Evolutionary conservation across 1,284 basidiomycete genomes (phyloP), one percentile per base, ranked within the genome.

Genomic region (Fereydounia khargensis): DNA sequence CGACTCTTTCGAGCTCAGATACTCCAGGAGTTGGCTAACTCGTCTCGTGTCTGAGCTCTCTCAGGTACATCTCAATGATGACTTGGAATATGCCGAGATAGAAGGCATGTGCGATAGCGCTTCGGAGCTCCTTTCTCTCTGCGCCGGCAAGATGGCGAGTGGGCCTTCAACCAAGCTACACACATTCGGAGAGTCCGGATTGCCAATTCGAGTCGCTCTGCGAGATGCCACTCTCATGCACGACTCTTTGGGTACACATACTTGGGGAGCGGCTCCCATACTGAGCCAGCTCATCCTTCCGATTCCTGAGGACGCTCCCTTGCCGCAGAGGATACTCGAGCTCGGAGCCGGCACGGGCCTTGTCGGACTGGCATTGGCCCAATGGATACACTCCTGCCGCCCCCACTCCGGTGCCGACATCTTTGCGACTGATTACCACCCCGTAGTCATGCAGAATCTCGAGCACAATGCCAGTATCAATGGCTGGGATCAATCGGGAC

Each of bases 311-410:
- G 20, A 23, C 0, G 1, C 17, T 1, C 14, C n/a, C 5, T 28
- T 17, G 11, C 44, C 61, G 4, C 21, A 40, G 1, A 48, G 41
- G 13, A 39, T 68, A 1, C 52, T 74, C 20, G 71, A 74, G 56
- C 63, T 74, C 3, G 71, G 71, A 9, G 68, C 70, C 2, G 71
- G 71, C 8, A 72, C 70, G 1, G 71, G 71, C 20, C 56, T 74
- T 6, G 61, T 68, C 10, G 68, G 70, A 6, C 47, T 74, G 1
- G 50, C 57, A 0, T 25, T 68, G 5, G 60, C 60, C 3, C 24
- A 31, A n/a, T 62, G 52, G 50, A 30, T 39, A 3, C 27, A 27
- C 9, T 25, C 17, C 11, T 31, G 36, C 38, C 42, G 31, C 1
- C 17, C 22, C 27, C 34, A 17, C 14, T 22, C 16, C 14, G 9